Evolutionary conservation across 2,329 filamentous ascomycete species (phyloP).

Genomic region (Mycosphaerella arachidis): DNA sequence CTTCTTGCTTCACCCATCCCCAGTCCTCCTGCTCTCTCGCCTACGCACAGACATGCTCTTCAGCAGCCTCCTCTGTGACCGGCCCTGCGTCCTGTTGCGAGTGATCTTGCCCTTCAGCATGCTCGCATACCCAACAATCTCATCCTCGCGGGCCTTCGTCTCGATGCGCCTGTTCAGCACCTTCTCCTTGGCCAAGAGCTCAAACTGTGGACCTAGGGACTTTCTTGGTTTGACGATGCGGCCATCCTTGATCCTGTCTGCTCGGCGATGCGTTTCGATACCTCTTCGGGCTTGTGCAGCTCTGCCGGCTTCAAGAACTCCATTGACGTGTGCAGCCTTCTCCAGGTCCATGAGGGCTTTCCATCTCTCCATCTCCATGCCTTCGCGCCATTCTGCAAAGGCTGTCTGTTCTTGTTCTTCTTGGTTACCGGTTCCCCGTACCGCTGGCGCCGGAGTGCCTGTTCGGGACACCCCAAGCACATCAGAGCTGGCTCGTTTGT

Average conservation of each 20-base stretch:
- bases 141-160: neutral
- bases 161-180: neutral
- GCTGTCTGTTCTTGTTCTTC: neutral
- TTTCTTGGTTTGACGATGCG: neutral
- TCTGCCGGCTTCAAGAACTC: neutral
- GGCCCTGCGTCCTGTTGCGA: neutral
- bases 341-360: neutral
- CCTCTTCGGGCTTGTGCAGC: conserved; percentile 1
- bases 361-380: conserved; percentile 1
- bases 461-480: neutral
- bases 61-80: neutral
- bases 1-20: neutral
- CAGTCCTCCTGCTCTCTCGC: neutral
- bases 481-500: neutral
- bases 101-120: neutral
- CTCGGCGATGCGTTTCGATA: neutral
- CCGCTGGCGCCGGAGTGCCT: neutral
- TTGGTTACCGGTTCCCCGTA: neutral
- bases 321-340: neutral
- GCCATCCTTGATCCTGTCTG: neutral
- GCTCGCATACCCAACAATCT: neutral
- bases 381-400: neutral
- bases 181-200: conserved; percentile 1
- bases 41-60: neutral
- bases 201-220: neutral